Conservation (phyloP, 2,329 filamentous ascomycete genomes). For the Hirsutella minnesotensis region DNA sequence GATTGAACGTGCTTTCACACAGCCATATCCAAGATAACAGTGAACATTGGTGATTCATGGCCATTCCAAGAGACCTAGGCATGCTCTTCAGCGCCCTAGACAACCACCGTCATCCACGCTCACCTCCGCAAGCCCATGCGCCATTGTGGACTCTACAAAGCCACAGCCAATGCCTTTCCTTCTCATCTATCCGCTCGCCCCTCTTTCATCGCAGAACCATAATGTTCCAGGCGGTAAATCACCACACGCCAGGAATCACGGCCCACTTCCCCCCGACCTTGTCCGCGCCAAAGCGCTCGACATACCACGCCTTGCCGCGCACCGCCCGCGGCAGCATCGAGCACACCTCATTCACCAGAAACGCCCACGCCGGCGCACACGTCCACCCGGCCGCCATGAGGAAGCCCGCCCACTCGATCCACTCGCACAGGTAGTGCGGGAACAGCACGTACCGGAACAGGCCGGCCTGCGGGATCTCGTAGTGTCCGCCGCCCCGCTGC, state of each 20-base stretch:
- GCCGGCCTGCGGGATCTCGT: slow-evolving; percentile 74
- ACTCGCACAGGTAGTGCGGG: slow-evolving; percentile 93
- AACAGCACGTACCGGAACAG: slow-evolving; percentile 75
- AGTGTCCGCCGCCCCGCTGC: slow-evolving; percentile 52
- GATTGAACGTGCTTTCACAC: too few species aligned
- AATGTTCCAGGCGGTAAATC: too few species aligned
- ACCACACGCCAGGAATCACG: slow-evolving; percentile 43
- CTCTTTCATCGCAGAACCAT: too few species aligned
- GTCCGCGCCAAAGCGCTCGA: slow-evolving; percentile 75
- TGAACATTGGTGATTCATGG: too few species aligned
- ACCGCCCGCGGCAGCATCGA: slow-evolving; percentile 83
- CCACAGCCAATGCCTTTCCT: too few species aligned
- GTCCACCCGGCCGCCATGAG: slow-evolving; percentile 59
- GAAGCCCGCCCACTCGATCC: slow-evolving; percentile 91
- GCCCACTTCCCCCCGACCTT: slow-evolving; percentile 66
- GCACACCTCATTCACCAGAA: slow-evolving; percentile 76
- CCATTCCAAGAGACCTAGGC: too few species aligned
- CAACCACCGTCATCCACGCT: too few species aligned
- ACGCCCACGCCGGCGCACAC: slow-evolving; percentile 66
- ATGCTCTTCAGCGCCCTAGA: too few species aligned
- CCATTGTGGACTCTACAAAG: too few species aligned
- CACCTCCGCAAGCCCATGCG: too few species aligned
- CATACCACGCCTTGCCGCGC: slow-evolving; percentile 75
- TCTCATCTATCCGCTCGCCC: too few species aligned
- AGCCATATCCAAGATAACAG: too few species aligned